These are phyloP conservation scores for Acacia crassicarpa DNA, from an alignment of 306 rosid species.

Conservation along the genomic window DNA sequence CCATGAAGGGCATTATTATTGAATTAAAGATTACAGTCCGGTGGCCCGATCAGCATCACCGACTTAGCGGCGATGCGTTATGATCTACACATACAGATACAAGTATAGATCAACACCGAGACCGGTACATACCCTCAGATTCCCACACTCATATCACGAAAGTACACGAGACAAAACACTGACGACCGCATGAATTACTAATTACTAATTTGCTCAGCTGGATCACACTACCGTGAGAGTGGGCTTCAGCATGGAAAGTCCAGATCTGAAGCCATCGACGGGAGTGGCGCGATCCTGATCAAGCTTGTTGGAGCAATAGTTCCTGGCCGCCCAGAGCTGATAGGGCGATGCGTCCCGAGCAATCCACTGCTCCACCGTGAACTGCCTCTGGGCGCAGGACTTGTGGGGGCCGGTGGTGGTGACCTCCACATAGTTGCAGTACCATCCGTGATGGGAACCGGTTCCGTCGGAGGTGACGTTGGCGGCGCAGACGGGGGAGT, in stretches of 20 bases:
- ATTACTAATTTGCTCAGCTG: not conserved
- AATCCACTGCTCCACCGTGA: slow-evolving; percentile 83
- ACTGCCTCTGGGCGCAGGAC: slow-evolving; percentile 44
- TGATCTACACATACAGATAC: not conserved
- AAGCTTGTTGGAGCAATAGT: slow-evolving; percentile 36
- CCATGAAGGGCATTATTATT: not conserved
- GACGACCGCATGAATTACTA: not conserved
- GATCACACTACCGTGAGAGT: not conserved
- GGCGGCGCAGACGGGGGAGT: slow-evolving; percentile 62
- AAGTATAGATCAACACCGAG: not conserved
- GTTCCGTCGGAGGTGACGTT: slow-evolving; percentile 83
- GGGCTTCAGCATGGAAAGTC: slow-evolving; percentile 20
- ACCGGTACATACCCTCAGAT: not conserved
- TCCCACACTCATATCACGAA: not conserved
- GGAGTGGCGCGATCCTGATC: slow-evolving; percentile 5
- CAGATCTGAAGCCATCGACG: slow-evolving; percentile 20
- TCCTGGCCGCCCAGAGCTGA: slow-evolving; percentile 50
- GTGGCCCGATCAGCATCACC: not conserved
- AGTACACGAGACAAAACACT: not conserved
- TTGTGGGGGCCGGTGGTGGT: slow-evolving; percentile 64
- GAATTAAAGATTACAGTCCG: not conserved
- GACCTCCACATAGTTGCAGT: slow-evolving; percentile 79
- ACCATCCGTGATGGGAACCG: slow-evolving; percentile 86
- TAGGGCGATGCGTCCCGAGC: slow-evolving; percentile 71
- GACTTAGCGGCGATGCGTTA: not conserved